Conservation (phyloP, 2,329 filamentous ascomycete genomes). For the Ascochyta rabiei region DNA sequence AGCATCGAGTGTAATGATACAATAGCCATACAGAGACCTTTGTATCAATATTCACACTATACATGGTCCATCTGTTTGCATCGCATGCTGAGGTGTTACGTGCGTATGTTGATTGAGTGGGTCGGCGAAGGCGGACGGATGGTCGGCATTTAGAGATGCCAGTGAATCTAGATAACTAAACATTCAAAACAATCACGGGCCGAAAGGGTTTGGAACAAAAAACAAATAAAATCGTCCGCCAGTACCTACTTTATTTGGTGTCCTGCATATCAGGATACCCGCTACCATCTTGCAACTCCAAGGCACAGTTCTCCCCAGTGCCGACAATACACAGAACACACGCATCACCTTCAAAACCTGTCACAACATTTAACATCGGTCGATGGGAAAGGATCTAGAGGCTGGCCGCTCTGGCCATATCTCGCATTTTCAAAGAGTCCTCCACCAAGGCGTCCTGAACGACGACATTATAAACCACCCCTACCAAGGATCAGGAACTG, state of each 20-base stretch:
- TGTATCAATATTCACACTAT: neutral
- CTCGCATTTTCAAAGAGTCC: conserved; percentile 51
- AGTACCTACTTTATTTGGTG: neutral
- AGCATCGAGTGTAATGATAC: neutral
- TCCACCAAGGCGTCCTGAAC: conserved; percentile 64
- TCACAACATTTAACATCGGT: neutral
- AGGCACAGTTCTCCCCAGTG: neutral
- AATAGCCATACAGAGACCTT: neutral
- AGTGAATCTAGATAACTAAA: conserved; percentile 1
- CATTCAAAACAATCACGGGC: neutral
- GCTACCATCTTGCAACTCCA: neutral
- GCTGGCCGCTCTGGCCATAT: conserved; percentile 5
- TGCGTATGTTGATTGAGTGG: neutral
- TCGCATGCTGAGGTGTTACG: neutral
- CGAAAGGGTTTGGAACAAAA: neutral
- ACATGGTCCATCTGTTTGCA: neutral
- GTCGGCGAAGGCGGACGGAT: conserved; percentile 4
- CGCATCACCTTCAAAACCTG: neutral
- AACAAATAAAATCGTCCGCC: conserved; percentile 4
- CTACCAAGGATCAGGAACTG: conserved; percentile 60
- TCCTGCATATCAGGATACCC: neutral
- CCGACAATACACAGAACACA: neutral
- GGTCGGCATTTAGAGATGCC: conserved; percentile 7
- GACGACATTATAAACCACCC: conserved; percentile 61
- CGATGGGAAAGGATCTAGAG: conserved; percentile 13